Conservation (phyloP, 345 rosid genomes). For the Hypericum androsaemum region DNA sequence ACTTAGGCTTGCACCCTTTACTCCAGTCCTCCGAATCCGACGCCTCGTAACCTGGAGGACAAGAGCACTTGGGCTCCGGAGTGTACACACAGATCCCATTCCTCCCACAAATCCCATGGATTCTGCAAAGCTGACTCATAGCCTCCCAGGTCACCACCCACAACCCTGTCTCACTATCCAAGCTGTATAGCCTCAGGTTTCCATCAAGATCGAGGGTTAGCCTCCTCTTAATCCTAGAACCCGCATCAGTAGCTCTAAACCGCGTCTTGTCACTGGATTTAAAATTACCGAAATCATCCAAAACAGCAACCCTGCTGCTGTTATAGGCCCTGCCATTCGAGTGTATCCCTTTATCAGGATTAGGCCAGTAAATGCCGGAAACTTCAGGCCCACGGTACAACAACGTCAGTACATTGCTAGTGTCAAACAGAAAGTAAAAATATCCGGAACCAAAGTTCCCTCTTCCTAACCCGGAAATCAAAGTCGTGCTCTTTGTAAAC, state of each 20-base stretch:
- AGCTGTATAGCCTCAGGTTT: slow-evolving; percentile 18
- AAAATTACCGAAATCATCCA: slow-evolving; percentile 13
- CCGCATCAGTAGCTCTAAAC: slow-evolving; percentile 20
- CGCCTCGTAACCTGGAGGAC: slow-evolving; percentile 13
- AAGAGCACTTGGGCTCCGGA: slow-evolving; percentile 17
- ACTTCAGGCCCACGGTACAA: slow-evolving; percentile 15
- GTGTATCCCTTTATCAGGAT: background rate
- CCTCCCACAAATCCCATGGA: slow-evolving; percentile 23
- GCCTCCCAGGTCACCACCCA: slow-evolving; percentile 23
- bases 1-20: no score
- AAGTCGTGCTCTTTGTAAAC: slow-evolving; percentile 11
- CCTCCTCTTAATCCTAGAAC: slow-evolving; percentile 11
- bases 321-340: slow-evolving; percentile 15
- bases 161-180: slow-evolving; percentile 6
- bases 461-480: slow-evolving; percentile 17
- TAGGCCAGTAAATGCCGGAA: slow-evolving; percentile 25
- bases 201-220: slow-evolving; percentile 28
- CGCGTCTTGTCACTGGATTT: slow-evolving; percentile 14
- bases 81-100: slow-evolving; percentile 12
- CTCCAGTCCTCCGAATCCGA: no score
- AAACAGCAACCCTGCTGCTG: slow-evolving; percentile 15
- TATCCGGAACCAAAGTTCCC: slow-evolving; percentile 16
- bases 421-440: slow-evolving; percentile 20
- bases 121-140: slow-evolving; percentile 10
- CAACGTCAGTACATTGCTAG: slow-evolving; percentile 14